Conservation (phyloP, 2,329 filamentous ascomycete species). For the Diaporthe eres region DNA sequence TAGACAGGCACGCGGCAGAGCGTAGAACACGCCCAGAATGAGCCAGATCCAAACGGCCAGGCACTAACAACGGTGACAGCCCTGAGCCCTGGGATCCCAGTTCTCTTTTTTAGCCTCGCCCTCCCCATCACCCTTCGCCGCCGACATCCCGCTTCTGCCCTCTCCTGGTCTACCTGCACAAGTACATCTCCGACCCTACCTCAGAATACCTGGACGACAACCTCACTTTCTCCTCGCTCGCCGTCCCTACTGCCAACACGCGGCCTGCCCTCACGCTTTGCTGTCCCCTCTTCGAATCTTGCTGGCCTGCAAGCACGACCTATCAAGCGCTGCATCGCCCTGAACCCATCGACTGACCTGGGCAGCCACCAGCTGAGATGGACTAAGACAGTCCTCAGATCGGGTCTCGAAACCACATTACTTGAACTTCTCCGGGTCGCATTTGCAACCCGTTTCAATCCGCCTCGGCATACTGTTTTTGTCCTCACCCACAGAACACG, state of each 20-base stretch:
- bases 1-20: slow-evolving; percentile 27
- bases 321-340: not conserved
- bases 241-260: not conserved
- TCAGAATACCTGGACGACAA: not conserved
- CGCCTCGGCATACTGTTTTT: not conserved
- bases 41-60: slow-evolving; percentile 27
- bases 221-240: slow-evolving; percentile 7
- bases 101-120: slow-evolving; percentile 29
- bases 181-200: not conserved
- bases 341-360: slow-evolving; percentile 14
- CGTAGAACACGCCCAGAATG: slow-evolving; percentile 4
- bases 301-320: not conserved
- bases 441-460: slow-evolving; percentile 19
- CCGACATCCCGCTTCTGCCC: slow-evolving; percentile 18
- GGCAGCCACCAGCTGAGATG: slow-evolving; percentile 32
- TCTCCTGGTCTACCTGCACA: slow-evolving; percentile 6
- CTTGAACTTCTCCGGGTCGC: slow-evolving; percentile 3
- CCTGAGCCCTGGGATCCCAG: slow-evolving; percentile 30
- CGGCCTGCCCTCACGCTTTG: not conserved
- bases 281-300: not conserved
- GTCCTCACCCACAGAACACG: slow-evolving; percentile 24
- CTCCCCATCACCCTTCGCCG: slow-evolving; percentile 12
- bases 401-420: slow-evolving; percentile 11
- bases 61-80: slow-evolving; percentile 27
- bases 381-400: slow-evolving; percentile 25